Conservation (phyloP, 345 rosid genomes). For the Kernera saxatilis region DNA sequence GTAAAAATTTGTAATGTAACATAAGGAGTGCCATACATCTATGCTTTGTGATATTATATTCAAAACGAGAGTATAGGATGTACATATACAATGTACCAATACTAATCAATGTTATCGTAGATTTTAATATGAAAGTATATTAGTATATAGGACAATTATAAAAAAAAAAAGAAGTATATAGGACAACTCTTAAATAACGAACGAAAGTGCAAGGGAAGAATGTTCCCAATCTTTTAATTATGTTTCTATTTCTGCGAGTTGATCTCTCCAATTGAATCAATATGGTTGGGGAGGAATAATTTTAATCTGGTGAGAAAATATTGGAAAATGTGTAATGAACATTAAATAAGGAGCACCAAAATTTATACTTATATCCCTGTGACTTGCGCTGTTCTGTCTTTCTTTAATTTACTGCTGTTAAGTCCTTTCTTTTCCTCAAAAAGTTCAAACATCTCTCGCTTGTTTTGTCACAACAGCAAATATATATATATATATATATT, state of each 20-base stretch:
- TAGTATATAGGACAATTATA: neutral
- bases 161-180: too few species aligned
- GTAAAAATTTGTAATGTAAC: neutral
- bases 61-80: neutral
- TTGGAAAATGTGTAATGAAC: conserved; percentile 34
- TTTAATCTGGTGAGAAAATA: neutral
- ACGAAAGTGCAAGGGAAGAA: neutral
- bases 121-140: neutral
- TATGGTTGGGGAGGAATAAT: conserved; percentile 23
- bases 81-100: neutral
- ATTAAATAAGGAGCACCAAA: conserved; percentile 23
- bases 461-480: conserved; percentile 18
- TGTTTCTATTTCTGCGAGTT: neutral
- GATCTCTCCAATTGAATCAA: neutral
- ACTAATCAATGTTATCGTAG: neutral
- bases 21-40: neutral
- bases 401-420: conserved; percentile 24
- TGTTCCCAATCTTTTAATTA: neutral
- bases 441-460: conserved; percentile 27
- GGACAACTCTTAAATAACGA: neutral
- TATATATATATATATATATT: neutral
- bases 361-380: neutral
- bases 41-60: neutral
- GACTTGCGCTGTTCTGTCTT: conserved; percentile 29
- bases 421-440: conserved; percentile 31